Conservation (phyloP, 805 yeast genomes). For the Lipomyces lipofer region DNA sequence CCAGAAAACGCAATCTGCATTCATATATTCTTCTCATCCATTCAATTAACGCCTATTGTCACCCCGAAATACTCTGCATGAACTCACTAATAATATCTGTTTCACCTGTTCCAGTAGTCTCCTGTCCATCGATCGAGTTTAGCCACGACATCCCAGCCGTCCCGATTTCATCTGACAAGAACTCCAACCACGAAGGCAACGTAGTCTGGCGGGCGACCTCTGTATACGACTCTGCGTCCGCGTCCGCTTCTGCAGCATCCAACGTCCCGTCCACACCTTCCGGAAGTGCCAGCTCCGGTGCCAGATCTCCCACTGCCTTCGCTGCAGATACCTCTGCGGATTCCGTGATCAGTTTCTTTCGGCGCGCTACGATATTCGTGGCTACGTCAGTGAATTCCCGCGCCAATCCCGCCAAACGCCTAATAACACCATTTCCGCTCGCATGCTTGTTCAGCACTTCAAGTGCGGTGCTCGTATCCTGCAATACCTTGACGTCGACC, state of each 20-base stretch:
- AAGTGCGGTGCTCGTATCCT: slow-evolving; percentile 13
- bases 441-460: slow-evolving; percentile 14
- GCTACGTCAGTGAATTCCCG: slow-evolving; percentile 26
- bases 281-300: background rate
- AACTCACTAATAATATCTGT: background rate
- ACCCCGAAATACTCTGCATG: background rate
- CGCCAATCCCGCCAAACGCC: slow-evolving; percentile 17
- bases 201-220: slow-evolving; percentile 19
- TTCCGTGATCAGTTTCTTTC: slow-evolving; percentile 14
- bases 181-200: slow-evolving; percentile 27
- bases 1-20: no score
- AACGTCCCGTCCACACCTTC: background rate
- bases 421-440: slow-evolving; percentile 19
- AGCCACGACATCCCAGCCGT: slow-evolving; percentile 1
- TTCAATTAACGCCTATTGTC: background rate
- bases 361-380: slow-evolving; percentile 13
- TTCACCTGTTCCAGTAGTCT: background rate
- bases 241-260: background rate
- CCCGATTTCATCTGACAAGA: slow-evolving; percentile 17
- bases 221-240: slow-evolving; percentile 18
- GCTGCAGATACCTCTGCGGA: background rate
- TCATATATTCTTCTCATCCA: no score
- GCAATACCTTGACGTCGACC: slow-evolving; percentile 13
- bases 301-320: background rate
- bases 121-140: background rate